phyloP scores from a whole-genome alignment of 352 stramenopile species.

The Blastocystis sp. region DNA sequence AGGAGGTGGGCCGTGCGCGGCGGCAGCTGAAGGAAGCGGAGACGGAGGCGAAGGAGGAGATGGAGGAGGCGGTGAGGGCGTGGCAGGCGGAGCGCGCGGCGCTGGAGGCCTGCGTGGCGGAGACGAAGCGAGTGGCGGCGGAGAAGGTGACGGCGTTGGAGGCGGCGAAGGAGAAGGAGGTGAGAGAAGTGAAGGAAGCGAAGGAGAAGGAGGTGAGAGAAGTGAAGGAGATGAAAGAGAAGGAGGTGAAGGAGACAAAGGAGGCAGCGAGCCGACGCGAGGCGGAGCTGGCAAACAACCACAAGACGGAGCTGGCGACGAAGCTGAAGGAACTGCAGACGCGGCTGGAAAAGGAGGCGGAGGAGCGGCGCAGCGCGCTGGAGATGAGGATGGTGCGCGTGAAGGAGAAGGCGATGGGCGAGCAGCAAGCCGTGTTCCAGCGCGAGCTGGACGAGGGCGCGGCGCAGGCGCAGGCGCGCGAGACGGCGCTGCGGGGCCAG shows the following conservation, averaged over 20 bases:
- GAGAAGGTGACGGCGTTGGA: neutral
- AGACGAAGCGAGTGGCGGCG: neutral
- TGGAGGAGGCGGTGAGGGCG: neutral
- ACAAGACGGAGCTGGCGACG: neutral
- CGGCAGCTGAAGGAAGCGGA: neutral
- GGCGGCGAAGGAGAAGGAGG: neutral
- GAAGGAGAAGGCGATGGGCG: conserved; percentile 10
- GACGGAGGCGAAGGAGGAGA: neutral
- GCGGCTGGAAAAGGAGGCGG: neutral
- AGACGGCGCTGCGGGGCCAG: neutral
- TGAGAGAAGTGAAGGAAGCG: neutral
- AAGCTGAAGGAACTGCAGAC: neutral
- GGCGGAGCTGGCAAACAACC: neutral
- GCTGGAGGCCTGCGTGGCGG: neutral
- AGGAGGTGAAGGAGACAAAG: neutral
- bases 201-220: neutral
- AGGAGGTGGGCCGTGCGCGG: neutral
- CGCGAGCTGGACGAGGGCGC: neutral
- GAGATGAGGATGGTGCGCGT: conserved; percentile 25
- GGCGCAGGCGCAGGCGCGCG: neutral
- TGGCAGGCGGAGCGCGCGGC: neutral
- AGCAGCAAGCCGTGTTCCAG: conserved; percentile 31
- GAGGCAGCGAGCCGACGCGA: neutral
- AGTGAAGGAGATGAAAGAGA: neutral
- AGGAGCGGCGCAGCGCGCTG: neutral